These are phyloP conservation scores for Coniosporium apollinis DNA, from an alignment of 495 filamentous ascomycete genomes.

Conservation along the genomic window DNA sequence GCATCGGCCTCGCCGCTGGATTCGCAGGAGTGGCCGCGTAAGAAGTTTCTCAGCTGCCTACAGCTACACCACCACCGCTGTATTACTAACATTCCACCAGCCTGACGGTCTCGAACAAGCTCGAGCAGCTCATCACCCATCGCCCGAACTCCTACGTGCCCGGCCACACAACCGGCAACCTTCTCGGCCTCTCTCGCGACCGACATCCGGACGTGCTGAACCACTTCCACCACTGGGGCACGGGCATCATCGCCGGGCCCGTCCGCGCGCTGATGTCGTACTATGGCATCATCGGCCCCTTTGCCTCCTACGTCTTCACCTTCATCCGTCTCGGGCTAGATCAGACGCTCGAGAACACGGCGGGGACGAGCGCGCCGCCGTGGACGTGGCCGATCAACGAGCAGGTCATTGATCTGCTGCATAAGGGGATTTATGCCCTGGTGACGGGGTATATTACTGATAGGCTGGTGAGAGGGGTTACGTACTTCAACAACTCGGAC, in stretches of 20 bases:
- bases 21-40: no score
- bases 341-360: conserved; percentile 20
- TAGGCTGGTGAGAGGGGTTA: conserved; percentile 3
- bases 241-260: conserved; percentile 11
- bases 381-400: conserved; percentile 20
- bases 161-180: conserved; percentile 3
- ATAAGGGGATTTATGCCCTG: conserved; percentile 19
- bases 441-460: conserved; percentile 18
- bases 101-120: conserved; percentile 6
- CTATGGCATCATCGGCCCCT: conserved; percentile 18
- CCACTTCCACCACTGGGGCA: conserved; percentile 9
- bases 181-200: conserved; percentile 4
- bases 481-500: conserved; percentile 6
- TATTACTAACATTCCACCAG: conserved; percentile 1
- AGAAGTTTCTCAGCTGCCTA: no score
- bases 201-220: conserved; percentile 6
- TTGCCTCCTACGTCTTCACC: conserved; percentile 20
- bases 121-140: conserved; percentile 9
- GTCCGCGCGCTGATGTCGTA: conserved; percentile 14
- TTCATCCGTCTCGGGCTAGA: conserved; percentile 18
- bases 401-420: conserved; percentile 19
- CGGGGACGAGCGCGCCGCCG: conserved; percentile 10
- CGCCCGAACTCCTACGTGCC: conserved; percentile 10
- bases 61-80: no score
- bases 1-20: no score